These are phyloP conservation scores for Cercospora sojina DNA, from an alignment of 2,329 filamentous ascomycete genomes.

Conservation along the genomic window DNA sequence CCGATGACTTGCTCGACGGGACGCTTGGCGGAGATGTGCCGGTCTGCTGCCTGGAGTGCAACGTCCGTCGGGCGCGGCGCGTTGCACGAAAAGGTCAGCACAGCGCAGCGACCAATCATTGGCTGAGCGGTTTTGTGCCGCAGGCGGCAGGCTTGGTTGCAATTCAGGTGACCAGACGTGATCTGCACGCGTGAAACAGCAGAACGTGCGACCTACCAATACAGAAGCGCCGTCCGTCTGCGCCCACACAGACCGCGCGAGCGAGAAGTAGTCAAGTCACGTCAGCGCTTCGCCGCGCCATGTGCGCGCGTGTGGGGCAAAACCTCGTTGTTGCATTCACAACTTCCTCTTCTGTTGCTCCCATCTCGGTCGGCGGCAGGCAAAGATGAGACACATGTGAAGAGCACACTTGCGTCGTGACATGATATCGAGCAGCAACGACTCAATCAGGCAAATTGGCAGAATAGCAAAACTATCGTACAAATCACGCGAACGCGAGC, in stretches of 20 bases:
- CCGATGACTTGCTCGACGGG: background rate
- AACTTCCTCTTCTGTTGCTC: background rate
- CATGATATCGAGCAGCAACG: background rate
- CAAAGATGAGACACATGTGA: background rate
- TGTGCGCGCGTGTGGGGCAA: background rate
- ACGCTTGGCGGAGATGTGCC: background rate
- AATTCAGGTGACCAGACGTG: background rate
- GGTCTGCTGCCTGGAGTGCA: conserved; percentile 4
- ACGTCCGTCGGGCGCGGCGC: background rate
- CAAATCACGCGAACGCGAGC: background rate
- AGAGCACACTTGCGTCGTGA: background rate
- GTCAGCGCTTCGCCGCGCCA: background rate
- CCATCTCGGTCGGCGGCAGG: background rate
- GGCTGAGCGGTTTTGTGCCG: background rate
- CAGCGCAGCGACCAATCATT: background rate
- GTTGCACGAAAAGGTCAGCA: background rate
- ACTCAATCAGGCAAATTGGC: background rate
- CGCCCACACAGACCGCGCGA: background rate
- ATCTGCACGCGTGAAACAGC: background rate
- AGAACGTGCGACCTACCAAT: background rate
- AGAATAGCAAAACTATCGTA: background rate
- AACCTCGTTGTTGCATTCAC: background rate
- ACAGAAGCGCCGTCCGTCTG: background rate
- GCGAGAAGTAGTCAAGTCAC: background rate
- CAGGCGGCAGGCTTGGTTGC: background rate